These are phyloP conservation scores for Neurospora intermedia DNA, from an alignment of 495 filamentous ascomycete genomes.

Conservation along the genomic window DNA sequence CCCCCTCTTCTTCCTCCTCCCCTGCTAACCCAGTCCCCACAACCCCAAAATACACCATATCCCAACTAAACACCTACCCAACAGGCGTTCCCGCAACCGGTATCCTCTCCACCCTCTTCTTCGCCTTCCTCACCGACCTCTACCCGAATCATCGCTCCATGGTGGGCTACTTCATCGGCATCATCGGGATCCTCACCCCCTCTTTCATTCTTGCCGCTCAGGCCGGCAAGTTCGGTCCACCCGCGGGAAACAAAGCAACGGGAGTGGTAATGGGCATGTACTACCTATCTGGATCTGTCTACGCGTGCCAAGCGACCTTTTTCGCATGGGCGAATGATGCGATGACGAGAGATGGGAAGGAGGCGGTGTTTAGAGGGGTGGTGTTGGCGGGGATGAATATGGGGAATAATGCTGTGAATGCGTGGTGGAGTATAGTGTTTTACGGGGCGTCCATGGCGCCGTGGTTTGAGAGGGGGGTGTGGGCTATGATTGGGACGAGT, in stretches of 20 bases:
- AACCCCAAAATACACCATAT: conserved; percentile 19
- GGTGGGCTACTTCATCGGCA: conserved; percentile 43
- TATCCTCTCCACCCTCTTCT: conserved; percentile 44
- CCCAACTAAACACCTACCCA: conserved; percentile 41
- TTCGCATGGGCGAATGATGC: conserved; percentile 54
- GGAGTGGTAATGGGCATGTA: conserved; percentile 38
- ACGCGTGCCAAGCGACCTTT: conserved; percentile 50
- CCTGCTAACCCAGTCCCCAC: too few relatives aligned
- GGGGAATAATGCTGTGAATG: conserved; percentile 46
- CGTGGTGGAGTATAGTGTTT: conserved; percentile 57
- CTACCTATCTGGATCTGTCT: conserved; percentile 45
- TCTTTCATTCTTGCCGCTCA: conserved; percentile 41
- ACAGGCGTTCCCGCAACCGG: conserved; percentile 41
- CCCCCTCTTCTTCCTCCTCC: background rate
- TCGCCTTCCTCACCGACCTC: conserved; percentile 44
- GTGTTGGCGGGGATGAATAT: conserved; percentile 50
- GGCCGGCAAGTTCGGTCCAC: too few relatives aligned
- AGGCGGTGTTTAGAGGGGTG: conserved; percentile 34
- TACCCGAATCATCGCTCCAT: conserved; percentile 38
- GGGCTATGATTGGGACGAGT: conserved; percentile 46
- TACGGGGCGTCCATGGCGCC: conserved; percentile 50
- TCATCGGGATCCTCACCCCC: conserved; percentile 36
- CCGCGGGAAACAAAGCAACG: conserved; percentile 9
- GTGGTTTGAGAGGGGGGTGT: conserved; percentile 48
- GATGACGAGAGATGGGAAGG: conserved; percentile 28